Evolutionary conservation across 176 grass and related monocot species (phyloP).

Genomic region (Poa pratensis): DNA sequence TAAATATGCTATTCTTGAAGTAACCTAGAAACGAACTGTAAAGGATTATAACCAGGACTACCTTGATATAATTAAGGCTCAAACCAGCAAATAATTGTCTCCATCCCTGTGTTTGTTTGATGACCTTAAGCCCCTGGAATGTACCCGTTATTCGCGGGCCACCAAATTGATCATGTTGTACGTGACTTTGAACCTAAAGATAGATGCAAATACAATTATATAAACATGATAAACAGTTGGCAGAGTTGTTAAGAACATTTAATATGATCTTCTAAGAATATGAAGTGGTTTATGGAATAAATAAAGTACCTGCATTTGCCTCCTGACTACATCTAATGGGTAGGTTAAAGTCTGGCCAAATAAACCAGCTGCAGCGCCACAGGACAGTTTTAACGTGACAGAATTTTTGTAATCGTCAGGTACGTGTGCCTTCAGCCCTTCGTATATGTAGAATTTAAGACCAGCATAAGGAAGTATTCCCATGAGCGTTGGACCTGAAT

Average conservation of each 20-base stretch:
- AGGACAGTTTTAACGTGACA: conserved; percentile 75
- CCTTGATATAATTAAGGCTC: conserved; percentile 91
- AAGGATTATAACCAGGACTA: conserved; percentile 34
- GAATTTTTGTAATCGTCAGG: conserved; percentile 91
- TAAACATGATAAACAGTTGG: conserved; percentile 11
- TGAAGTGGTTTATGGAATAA: not conserved
- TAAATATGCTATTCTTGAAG: not conserved
- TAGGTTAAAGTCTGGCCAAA: conserved; percentile 98
- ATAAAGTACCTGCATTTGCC: conserved; percentile 90
- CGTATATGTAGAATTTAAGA: conserved; percentile 99
- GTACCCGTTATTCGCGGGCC: conserved; percentile 60
- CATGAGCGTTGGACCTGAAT: conserved; percentile 80
- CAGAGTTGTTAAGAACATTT: not conserved
- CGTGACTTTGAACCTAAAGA: conserved; percentile 62
- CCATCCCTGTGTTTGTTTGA: conserved; percentile 70
- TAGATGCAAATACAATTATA: not conserved
- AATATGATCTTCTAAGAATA: not conserved
- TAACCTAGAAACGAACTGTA: not conserved
- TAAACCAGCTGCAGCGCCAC: conserved; percentile 94
- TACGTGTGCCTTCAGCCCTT: conserved; percentile 82
- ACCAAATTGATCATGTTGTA: conserved; percentile 46
- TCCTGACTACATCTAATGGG: conserved; percentile 94
- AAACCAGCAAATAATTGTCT: conserved; percentile 77
- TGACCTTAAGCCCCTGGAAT: conserved; percentile 60
- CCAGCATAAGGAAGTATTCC: conserved; percentile 98